Base-by-base conservation (phyloP, 192 early-diverging fungal genomes). In the Radiomyces spectabilis region DNA sequence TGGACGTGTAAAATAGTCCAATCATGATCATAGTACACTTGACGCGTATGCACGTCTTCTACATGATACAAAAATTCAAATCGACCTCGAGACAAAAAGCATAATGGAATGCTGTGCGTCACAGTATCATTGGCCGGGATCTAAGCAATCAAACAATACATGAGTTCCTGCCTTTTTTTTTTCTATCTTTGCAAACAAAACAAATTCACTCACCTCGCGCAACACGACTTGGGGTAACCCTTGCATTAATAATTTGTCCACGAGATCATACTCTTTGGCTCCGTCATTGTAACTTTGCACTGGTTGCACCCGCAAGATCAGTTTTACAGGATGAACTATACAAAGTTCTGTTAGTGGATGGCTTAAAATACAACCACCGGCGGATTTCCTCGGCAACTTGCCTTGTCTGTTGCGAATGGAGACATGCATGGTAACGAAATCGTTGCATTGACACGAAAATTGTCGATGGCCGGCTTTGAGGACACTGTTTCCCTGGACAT, bases 61-160 rank as follows among this genome's bases (percentile, higher is more conserved):
- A 66, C 74, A 51, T 81, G 78, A 55, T 78, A 81, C 5, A 81
- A 56, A 16, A 81, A 65, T 61, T 78, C 69, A 45, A 67, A 81
- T 42, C 73, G 62, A 30, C 78, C 78, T 24, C 76, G 61, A 18
- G 76, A 76, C 41, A 76, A 67, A 42, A 81, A 81, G 46, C 69
- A 81, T 8, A 81, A 53, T 1, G 78, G 78, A 18, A 81, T 10
- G 27, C 32, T 16, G 25, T 59, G 39, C 15, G 52, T 41, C 3
- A 54, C 37, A 1, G 31, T 39, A 5, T 27, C 38, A 51, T 41
- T 22, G 7, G 57, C 37, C 33, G 47, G 31, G 18, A 35, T 43
- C 55, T 49, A 8, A 29, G 34, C 34, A 7, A 33, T 13, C 34
- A 19, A 18, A 32, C 26, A 18, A 33, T 12, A 18, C 6, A 41